These are phyloP conservation scores for Sporothrix schenckii DNA, from an alignment of 2,329 filamentous ascomycete species.

Conservation along the genomic window DNA sequence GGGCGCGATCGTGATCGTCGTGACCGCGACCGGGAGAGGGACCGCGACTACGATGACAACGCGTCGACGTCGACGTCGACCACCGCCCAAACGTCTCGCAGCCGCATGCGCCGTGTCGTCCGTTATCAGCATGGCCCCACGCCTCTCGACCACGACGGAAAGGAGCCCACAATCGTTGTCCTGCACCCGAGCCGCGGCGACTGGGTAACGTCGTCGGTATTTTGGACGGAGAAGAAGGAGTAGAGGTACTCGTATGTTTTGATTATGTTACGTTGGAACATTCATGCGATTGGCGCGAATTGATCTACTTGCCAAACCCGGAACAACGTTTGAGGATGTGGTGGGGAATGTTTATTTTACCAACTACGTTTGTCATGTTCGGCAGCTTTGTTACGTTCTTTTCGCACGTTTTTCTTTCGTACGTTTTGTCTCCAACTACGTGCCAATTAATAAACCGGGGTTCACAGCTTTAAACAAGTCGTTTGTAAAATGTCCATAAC, in stretches of 20 bases:
- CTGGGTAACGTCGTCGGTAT: constrained; percentile 36
- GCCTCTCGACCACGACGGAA: constrained; percentile 34
- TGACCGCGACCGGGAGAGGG: constrained; percentile 15
- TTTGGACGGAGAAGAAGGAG: constrained; percentile 20
- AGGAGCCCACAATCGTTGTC: constrained; percentile 36
- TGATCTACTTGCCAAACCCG: background rate
- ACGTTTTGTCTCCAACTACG: background rate
- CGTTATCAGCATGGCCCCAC: constrained; percentile 34
- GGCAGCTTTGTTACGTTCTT: background rate
- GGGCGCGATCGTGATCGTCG: constrained; percentile 7
- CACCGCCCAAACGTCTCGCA: constrained; percentile 20
- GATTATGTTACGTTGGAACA: background rate
- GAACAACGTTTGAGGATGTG: background rate
- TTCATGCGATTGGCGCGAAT: background rate
- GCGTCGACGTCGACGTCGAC: constrained; percentile 21
- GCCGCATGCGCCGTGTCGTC: constrained; percentile 33
- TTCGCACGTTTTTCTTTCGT: background rate
- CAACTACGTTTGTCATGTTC: background rate
- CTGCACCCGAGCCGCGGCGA: constrained; percentile 37
- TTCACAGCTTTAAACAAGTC: background rate
- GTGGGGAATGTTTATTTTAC: background rate
- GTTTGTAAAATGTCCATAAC: background rate
- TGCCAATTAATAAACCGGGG: background rate
- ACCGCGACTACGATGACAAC: constrained; percentile 28
- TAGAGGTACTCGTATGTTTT: background rate